A percentile compares a stretch with the other conserved stretches of the same genome.
phyloP scores from a whole-genome alignment of 306 rosid genomes.

The Quercus engelmannii region DNA sequence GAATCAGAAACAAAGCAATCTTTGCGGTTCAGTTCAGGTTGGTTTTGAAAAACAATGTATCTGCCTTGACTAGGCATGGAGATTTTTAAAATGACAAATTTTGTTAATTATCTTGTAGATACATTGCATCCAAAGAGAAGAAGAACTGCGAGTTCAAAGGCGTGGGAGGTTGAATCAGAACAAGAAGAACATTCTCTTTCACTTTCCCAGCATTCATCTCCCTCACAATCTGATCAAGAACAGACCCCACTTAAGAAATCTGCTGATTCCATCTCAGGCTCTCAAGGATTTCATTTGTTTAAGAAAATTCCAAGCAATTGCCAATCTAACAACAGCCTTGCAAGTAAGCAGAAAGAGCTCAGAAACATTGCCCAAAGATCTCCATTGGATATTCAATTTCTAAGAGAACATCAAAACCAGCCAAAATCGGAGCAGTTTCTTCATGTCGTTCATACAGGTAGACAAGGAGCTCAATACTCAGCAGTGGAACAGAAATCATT shows the following conservation, averaged over 20 bases:
- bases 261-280: constrained; percentile 37
- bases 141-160: constrained; percentile 55
- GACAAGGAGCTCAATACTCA: constrained; percentile 30
- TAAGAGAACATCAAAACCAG: constrained; percentile 39
- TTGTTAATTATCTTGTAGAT: constrained; percentile 35
- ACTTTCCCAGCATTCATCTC: constrained; percentile 78
- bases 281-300: constrained; percentile 51
- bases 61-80: neutral
- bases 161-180: constrained; percentile 70
- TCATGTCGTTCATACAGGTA: constrained; percentile 26
- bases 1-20: constrained; percentile 39
- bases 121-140: constrained; percentile 71
- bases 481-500: constrained; percentile 16
- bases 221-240: constrained; percentile 89
- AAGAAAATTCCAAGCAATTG: constrained; percentile 39
- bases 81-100: neutral
- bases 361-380: constrained; percentile 25
- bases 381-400: constrained; percentile 38
- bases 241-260: constrained; percentile 45
- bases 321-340: constrained; percentile 19
- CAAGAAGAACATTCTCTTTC: constrained; percentile 97
- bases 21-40: constrained; percentile 51
- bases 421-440: constrained; percentile 35
- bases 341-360: constrained; percentile 26
- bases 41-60: neutral